Evolutionary conservation across 306 rosid genomes (phyloP), one percentile per base, ranked within the genome.

Genomic region (Vicia villosa): DNA sequence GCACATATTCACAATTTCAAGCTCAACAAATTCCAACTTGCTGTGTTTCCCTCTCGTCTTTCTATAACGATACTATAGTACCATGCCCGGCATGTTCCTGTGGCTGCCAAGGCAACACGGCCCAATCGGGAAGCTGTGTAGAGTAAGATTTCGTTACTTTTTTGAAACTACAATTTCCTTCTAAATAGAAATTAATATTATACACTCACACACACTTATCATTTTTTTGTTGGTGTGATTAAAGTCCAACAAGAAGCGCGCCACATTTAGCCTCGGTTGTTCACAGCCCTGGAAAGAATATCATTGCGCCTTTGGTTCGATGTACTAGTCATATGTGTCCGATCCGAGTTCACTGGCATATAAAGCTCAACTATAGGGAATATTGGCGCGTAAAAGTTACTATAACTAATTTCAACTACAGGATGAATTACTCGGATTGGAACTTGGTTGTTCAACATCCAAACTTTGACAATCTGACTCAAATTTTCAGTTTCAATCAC

Each of bases 321-420:
- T 90, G 96, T 21, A 92, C 96, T 5, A 40, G 79, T 37, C 98
- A 89, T 73, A 88, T 86, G 97, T 93, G 97, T 71, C 98, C 96
- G 1, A 79, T 90, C 37, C 86, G 90, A 74, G 77, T 93, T 71
- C 98, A 93, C 74, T 93, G 98, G 98, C 97, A 93, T 9, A 74
- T 93, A 36, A 90, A 93, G 74, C 51, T 79, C 21, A 88, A 88
- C 77, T 88, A 93, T 82, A 72, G 77, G 76, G 89, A 86, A 58
- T 93, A 90, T 50, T 90, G 91, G 96, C 88, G 91, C 3, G 96
- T 81, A 62, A 90, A 90, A 81, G 65, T 93, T 68, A 88, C 96
- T 3, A 28, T 93, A 60, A 85, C 87, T 64, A 90, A 93, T 79
- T 88, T 93, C 77, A 88, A 93, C 64, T 85, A 88, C 80, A 52